Conservation (phyloP, 805 yeast species). For the Ogataea nonfermentans region DNA sequence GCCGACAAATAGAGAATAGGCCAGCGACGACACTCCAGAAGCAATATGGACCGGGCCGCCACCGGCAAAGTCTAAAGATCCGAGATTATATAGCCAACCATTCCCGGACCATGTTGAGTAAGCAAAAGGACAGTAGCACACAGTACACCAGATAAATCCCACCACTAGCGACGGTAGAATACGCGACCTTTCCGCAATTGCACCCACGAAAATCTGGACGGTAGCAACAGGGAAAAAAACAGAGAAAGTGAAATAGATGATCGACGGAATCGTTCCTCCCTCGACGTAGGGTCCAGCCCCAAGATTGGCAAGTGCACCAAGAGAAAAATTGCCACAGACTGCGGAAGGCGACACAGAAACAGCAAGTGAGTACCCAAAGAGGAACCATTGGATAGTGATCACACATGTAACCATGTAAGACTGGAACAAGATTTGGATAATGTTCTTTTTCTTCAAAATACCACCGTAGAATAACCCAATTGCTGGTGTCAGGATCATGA, state of each 20-base stretch:
- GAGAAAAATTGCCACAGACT: constrained; percentile 37
- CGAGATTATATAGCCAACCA: constrained; percentile 44
- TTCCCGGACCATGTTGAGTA: constrained; percentile 47
- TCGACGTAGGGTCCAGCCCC: constrained; percentile 40
- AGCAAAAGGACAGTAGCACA: constrained; percentile 46
- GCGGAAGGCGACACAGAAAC: constrained; percentile 34
- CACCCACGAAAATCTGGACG: constrained; percentile 46
- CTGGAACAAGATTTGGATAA: constrained; percentile 45
- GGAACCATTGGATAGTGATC: constrained; percentile 42
- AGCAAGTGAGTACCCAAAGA: constrained; percentile 46
- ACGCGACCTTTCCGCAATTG: constrained; percentile 44
- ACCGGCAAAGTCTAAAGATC: constrained; percentile 48
- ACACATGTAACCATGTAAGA: constrained; percentile 41
- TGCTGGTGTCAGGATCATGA: constrained; percentile 45
- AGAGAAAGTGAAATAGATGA: constrained; percentile 43
- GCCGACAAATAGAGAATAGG: constrained; percentile 44
- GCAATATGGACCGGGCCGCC: constrained; percentile 51
- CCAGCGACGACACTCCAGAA: constrained; percentile 41
- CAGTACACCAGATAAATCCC: constrained; percentile 40
- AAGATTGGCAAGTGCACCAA: constrained; percentile 40
- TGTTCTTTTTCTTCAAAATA: constrained; percentile 39
- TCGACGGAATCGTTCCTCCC: constrained; percentile 49
- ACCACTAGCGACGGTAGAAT: constrained; percentile 41
- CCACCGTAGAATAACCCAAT: constrained; percentile 48
- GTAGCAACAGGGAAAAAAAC: constrained; percentile 48